Evolutionary conservation across 805 yeast species (phyloP).

Genomic region (Candida maesae): DNA sequence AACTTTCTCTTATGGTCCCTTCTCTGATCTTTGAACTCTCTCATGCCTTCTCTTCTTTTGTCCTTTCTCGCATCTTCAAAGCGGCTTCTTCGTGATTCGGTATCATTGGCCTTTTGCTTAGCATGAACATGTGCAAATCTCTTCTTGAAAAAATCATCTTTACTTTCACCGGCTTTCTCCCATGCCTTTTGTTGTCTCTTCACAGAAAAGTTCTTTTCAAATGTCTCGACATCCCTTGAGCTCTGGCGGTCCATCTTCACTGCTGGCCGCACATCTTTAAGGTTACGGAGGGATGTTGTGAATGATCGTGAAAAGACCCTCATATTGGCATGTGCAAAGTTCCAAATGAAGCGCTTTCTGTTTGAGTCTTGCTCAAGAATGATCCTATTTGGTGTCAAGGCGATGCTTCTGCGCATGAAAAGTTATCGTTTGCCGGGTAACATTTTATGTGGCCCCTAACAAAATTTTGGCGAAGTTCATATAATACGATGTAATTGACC

Average conservation of each 20-base stretch:
- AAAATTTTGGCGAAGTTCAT: too few relatives aligned
- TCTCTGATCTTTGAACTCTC: constrained; percentile 13
- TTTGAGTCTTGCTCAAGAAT: too few relatives aligned
- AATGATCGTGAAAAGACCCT: constrained; percentile 2
- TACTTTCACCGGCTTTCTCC: constrained; percentile 58
- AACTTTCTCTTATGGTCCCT: constrained; percentile 16
- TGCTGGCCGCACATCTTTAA: constrained; percentile 17
- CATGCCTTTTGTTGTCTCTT: constrained; percentile 51
- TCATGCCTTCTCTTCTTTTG: constrained; percentile 5
- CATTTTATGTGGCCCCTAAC: too few relatives aligned
- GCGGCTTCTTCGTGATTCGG: constrained; percentile 17
- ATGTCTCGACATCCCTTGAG: constrained; percentile 12
- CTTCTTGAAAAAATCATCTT: constrained; percentile 56
- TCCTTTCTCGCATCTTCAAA: constrained; percentile 20
- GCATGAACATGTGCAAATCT: constrained; percentile 70
- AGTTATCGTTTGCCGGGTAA: too few relatives aligned
- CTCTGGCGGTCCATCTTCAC: constrained; percentile 7
- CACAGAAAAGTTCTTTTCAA: constrained; percentile 44
- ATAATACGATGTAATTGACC: too few relatives aligned
- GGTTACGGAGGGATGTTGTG: not conserved
- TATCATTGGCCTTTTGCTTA: constrained; percentile 23
- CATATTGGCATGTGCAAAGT: not conserved
- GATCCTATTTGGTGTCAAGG: too few relatives aligned
- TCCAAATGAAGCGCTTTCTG: too few relatives aligned
- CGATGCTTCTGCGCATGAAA: too few relatives aligned